phyloP scores from a whole-genome alignment of 805 yeast species.

The Barnettozyma californica region DNA sequence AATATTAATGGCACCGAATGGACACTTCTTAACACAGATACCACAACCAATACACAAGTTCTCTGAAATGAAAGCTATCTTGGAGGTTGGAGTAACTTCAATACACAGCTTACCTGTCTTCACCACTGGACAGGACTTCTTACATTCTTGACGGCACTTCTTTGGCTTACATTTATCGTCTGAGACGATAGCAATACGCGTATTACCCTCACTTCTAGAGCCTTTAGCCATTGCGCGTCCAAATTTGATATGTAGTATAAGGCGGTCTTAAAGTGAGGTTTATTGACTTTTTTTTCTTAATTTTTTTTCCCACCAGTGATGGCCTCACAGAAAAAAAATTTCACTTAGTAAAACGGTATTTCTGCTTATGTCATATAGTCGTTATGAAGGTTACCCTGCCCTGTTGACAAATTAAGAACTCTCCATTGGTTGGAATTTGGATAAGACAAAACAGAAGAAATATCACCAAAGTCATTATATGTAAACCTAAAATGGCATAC shows the following conservation, averaged over 20 bases:
- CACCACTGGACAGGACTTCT: conserved; percentile 95
- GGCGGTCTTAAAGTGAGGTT: neutral
- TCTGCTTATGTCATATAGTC: neutral
- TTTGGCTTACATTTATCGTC: conserved; percentile 96
- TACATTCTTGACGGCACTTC: conserved; percentile 97
- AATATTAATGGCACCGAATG: conserved; percentile 93
- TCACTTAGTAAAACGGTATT: neutral
- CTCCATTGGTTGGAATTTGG: neutral
- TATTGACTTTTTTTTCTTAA: neutral
- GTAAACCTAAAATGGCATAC: no score
- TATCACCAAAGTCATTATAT: no score
- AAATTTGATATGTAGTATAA: neutral
- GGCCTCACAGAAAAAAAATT: neutral
- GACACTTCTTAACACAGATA: conserved; percentile 98
- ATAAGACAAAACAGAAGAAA: neutral
- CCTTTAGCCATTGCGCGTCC: conserved; percentile 3
- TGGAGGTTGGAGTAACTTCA: conserved; percentile 85
- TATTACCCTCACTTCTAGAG: conserved; percentile 15
- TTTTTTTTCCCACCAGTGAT: neutral
- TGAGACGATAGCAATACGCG: conserved; percentile 94
- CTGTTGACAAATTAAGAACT: neutral
- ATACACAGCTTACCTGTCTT: conserved; percentile 97
- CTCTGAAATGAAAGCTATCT: conserved; percentile 93
- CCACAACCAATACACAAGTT: conserved; percentile 97
- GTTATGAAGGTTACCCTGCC: neutral